Conservation (phyloP, 116 monocot genomes). For the Dioscorea cayenensis region DNA sequence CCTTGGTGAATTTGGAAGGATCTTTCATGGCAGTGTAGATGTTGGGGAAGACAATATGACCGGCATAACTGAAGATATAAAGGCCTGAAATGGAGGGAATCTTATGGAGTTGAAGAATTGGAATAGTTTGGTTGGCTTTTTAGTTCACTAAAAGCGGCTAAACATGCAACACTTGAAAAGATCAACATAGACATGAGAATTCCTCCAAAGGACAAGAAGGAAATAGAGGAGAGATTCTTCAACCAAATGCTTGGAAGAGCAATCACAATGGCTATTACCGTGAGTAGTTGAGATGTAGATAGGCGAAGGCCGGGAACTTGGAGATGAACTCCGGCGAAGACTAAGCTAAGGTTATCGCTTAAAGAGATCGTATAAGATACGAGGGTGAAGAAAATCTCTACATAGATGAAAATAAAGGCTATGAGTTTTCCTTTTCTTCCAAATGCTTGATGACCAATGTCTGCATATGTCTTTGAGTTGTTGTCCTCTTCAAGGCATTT, state of each 20-base stretch:
- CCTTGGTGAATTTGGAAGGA: slow-evolving; percentile 73
- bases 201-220: slow-evolving; percentile 69
- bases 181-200: slow-evolving; percentile 72
- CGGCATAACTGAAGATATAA: slow-evolving; percentile 65
- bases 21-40: slow-evolving; percentile 77
- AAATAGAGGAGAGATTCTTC: slow-evolving; percentile 65
- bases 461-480: slow-evolving; percentile 54
- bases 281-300: slow-evolving; percentile 48
- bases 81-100: slow-evolving; percentile 71
- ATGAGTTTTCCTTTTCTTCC: slow-evolving; percentile 49
- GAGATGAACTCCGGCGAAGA: slow-evolving; percentile 23
- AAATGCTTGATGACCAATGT: slow-evolving; percentile 55
- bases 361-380: slow-evolving; percentile 84
- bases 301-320: slow-evolving; percentile 27
- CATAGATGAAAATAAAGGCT: slow-evolving; percentile 63
- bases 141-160: slow-evolving; percentile 38
- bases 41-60: slow-evolving; percentile 82
- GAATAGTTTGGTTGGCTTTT: slow-evolving; percentile 24
- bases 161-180: slow-evolving; percentile 30
- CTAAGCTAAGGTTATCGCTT: slow-evolving; percentile 53
- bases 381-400: slow-evolving; percentile 70
- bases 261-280: slow-evolving; percentile 43
- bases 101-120: slow-evolving; percentile 34
- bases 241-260: slow-evolving; percentile 76
- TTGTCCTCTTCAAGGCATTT: slow-evolving; percentile 53